Base-by-base conservation (phyloP, 1,139 yeast species). In the Hanseniaspora uvarum region DNA sequence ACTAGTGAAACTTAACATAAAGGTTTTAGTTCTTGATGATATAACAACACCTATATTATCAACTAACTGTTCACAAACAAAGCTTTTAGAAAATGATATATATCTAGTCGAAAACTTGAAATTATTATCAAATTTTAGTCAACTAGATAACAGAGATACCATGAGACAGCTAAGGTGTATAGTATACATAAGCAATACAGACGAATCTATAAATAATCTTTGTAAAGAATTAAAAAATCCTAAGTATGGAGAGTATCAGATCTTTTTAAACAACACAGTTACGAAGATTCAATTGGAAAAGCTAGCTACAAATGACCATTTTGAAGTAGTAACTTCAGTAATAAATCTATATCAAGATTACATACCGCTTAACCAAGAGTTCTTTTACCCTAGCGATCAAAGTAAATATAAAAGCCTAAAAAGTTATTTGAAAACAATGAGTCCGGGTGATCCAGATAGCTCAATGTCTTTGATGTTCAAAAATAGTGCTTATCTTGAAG, bases 311-410 rank as follows among this genome's bases (percentile, higher is more conserved):
- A 78, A 86, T 2, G 99, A 92, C 67, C 94, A 86, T 63, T 75
- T 80, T 62, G 98, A 89, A 64, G 79, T 80, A 6, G 85, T 94
- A 8, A 70, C 76, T 5, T 78, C 77, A 58, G 88, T 92, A 2
- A 79, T 83, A 37, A 98, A 92, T 64, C 65, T 88, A 48, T 92
- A 87, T 64, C 86, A 83, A 59, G 97, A 92, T 66, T 89, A 83
- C 65, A 73, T 78, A 58, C 81, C 86, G 6, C 71, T 88, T 54
- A 87, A 87, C 65, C 73, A 73, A 56, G 84, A 85, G 61, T 68
- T 92, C 46, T 89, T 77, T 64, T 70, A 50, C 28, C 53, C 38
- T 19, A 50, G 53, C 21, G 28, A 50, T n/a, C 48, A 50, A 28
- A n/a, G 18, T 8, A 19, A 36, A 26, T 50, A 43, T 33, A 34